phyloP scores from a whole-genome alignment of 2,329 filamentous ascomycete genomes.

The Epichloe festucae region DNA sequence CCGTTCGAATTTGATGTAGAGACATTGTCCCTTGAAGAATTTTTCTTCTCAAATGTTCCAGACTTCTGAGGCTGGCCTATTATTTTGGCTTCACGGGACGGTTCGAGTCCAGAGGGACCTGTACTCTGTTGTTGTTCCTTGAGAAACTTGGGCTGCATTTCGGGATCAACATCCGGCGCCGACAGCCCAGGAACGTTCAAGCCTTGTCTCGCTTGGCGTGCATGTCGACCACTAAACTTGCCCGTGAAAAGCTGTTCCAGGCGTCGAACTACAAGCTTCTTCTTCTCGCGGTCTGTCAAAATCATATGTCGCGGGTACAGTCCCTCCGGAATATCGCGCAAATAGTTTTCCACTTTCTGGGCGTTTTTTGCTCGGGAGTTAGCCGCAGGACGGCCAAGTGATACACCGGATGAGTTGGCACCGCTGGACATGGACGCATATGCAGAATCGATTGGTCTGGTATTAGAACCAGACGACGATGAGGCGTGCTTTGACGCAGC shows the following conservation, averaged over 20 bases:
- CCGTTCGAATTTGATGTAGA: constrained; percentile 36
- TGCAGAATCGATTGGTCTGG: constrained; percentile 45
- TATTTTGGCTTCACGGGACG: constrained; percentile 37
- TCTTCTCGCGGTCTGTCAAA: constrained; percentile 62
- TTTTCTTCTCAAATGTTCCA: constrained; percentile 24
- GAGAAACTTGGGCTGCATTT: constrained; percentile 14
- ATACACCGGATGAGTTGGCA: constrained; percentile 29
- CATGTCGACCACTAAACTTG: constrained; percentile 36
- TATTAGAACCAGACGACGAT: constrained; percentile 39
- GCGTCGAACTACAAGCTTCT: constrained; percentile 62
- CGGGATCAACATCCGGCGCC: constrained; percentile 13
- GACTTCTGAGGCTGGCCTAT: constrained; percentile 19
- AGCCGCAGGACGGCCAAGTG: constrained; percentile 23
- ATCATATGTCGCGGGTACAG: constrained; percentile 46
- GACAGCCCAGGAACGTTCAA: constrained; percentile 8
- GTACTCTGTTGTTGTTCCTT: constrained; percentile 24
- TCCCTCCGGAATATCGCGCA: constrained; percentile 59
- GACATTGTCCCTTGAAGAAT: constrained; percentile 27
- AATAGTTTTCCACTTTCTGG: constrained; percentile 54
- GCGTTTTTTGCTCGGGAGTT: constrained; percentile 29
- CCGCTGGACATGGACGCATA: constrained; percentile 55
- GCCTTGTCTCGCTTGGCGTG: constrained; percentile 13
- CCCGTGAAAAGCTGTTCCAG: constrained; percentile 76
- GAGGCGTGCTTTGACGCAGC: constrained; percentile 39
- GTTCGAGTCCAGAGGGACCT: constrained; percentile 15